Base-by-base conservation (phyloP, 495 filamentous ascomycete species). In the Trichocladium antarcticum region DNA sequence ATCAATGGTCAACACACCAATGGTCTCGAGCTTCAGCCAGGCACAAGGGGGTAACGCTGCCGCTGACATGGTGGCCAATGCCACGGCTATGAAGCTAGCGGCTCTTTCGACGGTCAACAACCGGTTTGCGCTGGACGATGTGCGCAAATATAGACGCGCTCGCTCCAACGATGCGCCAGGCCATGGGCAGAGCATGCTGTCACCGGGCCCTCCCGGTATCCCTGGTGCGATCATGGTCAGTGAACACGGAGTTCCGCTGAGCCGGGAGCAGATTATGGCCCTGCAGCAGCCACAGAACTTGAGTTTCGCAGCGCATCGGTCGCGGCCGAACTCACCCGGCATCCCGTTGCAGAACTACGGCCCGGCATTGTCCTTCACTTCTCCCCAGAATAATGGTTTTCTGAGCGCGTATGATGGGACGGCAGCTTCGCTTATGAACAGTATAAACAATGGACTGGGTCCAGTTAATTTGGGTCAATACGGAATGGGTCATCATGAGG, bases 51-150 rank as follows among this genome's bases (percentile, higher is more conserved):
- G 70, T 31, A 80, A 75, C 41, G 90, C 89, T n/a, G 93, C 75
- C 42, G 92, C 89, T 14, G 93, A 98, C 57, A 96, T 98, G 89
- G 86, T 98, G 46, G 92, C 92, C 37, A 97, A 97, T 63, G 93
- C 92, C 8, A 97, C 92, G 9, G 92, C 92, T 14, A 98, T 98
- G 92, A 98, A 97, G 67, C 77, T 98, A 36, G 92, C 92, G 45
- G 92, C 92, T 16, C 71, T 98, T 32, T 96, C 90, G 10, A 98
- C 92, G 5, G 92, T 98, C 47, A 97, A 96, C 69, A 97, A 97
- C 66, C 85, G 92, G 16, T 95, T 98, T 60, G 90, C 94, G 31
- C 74, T 98, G 51, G 92, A 98, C 54, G 89, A 96, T 66, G 89
- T 87, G 42, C 85, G 87, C 51, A 95, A 95, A 65, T 96, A 89